Conservation (phyloP, 371 early-diverging fungal genomes). For the Lichtheimia hyalospora region DNA sequence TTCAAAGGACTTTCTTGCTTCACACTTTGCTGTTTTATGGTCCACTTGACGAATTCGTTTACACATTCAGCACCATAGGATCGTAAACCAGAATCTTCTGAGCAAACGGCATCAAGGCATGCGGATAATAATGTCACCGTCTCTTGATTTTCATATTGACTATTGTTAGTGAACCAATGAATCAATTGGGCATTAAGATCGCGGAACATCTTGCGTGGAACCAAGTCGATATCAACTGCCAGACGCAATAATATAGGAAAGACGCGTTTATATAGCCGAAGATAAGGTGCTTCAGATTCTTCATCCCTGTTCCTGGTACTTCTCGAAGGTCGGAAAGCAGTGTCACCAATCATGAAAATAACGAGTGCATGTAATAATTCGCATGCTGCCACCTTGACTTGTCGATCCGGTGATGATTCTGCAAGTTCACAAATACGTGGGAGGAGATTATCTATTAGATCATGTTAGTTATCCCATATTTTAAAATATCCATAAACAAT, state of each 20-base stretch:
- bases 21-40: slow-evolving; percentile 66
- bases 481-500: no score
- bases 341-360: slow-evolving; percentile 72
- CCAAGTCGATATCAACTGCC: slow-evolving; percentile 72
- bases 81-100: slow-evolving; percentile 57
- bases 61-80: slow-evolving; percentile 79
- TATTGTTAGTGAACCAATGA: slow-evolving; percentile 80
- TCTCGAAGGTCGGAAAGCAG: slow-evolving; percentile 40
- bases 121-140: slow-evolving; percentile 68
- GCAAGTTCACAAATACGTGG: slow-evolving; percentile 77
- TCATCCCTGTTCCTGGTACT: slow-evolving; percentile 39
- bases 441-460: slow-evolving; percentile 63
- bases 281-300: slow-evolving; percentile 55
- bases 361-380: slow-evolving; percentile 76
- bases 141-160: slow-evolving; percentile 74
- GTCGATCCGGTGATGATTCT: slow-evolving; percentile 71
- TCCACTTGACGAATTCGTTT: slow-evolving; percentile 74
- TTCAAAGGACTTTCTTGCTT: slow-evolving; percentile 56
- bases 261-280: slow-evolving; percentile 59
- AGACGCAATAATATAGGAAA: slow-evolving; percentile 74
- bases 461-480: not conserved
- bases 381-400: slow-evolving; percentile 75
- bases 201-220: slow-evolving; percentile 66
- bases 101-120: slow-evolving; percentile 68
- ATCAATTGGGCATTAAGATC: slow-evolving; percentile 67